Base-by-base conservation (phyloP, 2,329 filamentous ascomycete species). In the Microsporum canis region DNA sequence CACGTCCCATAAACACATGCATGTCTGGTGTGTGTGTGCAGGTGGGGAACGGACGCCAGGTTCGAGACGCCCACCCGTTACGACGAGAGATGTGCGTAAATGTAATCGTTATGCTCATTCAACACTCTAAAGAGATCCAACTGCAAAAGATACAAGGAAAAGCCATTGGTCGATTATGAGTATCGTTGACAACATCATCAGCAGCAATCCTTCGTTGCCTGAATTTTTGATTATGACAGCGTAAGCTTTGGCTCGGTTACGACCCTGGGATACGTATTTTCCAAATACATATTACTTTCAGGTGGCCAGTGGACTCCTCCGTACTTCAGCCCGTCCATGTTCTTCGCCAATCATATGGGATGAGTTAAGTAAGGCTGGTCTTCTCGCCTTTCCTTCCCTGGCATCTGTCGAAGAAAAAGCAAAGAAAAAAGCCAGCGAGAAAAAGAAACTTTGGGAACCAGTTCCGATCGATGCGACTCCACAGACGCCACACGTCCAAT, bases 401-500 rank as follows among this genome's bases (percentile, higher is more conserved):
- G 31, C 49, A 55, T 55, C 49, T 36, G 49, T 36, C 49, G 31
- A 55, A 14, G 29, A 33, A 57, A 57, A 57, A 29, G 14, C 12
- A 17, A 29, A 41, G 41, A 17, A 57, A 6, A 43, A 29, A 17
- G 55, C 31, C 31, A 56, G 39, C 12, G 23, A 43, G 33, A 57
- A 57, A 57, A 57, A 57, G 55, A 57, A 57, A 57, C 34, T 41
- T 41, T 41, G 55, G 55, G 55, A 57, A 39, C 55, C 36, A 41
- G 36, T 57, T 57, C 55, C 55, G 55, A 57, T 57, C 55, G 55
- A 57, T 57, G 55, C 34, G 55, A 59, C 38, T 47, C 57, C 43
- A 45, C 57, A 60, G n/a, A 63, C 60, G 62, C 62, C 62, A 63
- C 62, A 63, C 47, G 57, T 58, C 41, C 51, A 51, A 53, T 61